phyloP scores from a whole-genome alignment of 2,329 filamentous ascomycete genomes.

The Monosporascus sp. region DNA sequence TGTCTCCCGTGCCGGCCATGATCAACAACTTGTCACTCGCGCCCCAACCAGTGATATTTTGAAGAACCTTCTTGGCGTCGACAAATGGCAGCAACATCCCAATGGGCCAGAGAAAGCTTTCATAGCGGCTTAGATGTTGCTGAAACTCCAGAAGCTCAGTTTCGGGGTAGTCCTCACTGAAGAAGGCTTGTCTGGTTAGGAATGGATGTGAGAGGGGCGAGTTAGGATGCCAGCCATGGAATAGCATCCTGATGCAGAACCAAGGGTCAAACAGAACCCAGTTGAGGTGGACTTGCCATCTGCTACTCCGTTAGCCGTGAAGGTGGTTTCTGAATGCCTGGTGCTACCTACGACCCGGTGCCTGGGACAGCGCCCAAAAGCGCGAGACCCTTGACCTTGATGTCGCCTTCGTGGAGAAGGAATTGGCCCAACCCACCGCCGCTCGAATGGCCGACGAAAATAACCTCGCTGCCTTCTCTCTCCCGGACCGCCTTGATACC shows the following conservation, averaged over 20 bases:
- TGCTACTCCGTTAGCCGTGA: conserved; percentile 12
- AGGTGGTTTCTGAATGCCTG: neutral
- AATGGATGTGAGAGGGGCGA: conserved; percentile 46
- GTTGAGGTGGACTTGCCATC: conserved; percentile 37
- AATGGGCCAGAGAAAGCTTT: conserved; percentile 47
- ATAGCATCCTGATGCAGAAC: conserved; percentile 40
- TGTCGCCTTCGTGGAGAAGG: conserved; percentile 35
- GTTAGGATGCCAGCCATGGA: conserved; percentile 44
- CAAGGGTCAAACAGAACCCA: conserved; percentile 43
- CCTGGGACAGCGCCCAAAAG: conserved; percentile 43
- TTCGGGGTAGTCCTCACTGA: conserved; percentile 37
- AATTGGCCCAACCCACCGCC: conserved; percentile 47
- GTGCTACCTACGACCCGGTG: conserved; percentile 39
- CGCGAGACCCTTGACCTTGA: conserved; percentile 38
- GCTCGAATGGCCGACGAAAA: conserved; percentile 47
- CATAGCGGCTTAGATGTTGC: conserved; percentile 39
- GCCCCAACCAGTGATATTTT: conserved; percentile 27
- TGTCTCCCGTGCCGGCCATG: conserved; percentile 35
- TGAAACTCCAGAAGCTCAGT: conserved; percentile 37
- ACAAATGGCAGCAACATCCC: conserved; percentile 43
- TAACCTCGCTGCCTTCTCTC: conserved; percentile 27
- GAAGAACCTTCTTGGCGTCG: conserved; percentile 33
- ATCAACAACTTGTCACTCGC: conserved; percentile 31
- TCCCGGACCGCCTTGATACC: conserved; percentile 34
- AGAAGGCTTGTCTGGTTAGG: conserved; percentile 47